Evolutionary conservation across 148 eudicot genomes (phyloP).

Genomic region (Fallopia convolvulus): DNA sequence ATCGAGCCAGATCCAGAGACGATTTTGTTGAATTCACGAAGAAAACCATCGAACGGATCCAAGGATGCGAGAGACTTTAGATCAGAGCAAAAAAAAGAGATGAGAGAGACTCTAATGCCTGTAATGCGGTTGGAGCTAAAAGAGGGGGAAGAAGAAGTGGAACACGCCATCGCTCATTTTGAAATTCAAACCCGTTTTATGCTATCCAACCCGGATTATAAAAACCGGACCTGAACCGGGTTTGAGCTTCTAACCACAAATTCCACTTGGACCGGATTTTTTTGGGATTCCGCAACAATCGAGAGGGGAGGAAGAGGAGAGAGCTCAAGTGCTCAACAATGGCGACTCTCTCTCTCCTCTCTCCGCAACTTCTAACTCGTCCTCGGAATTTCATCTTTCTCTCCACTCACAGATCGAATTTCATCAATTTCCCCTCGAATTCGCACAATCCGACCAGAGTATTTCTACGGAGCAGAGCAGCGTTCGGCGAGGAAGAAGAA

Average conservation of each 20-base stretch:
- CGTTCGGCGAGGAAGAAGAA: slow-evolving; percentile 20
- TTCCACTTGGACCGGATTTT: not conserved
- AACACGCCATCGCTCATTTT: not conserved
- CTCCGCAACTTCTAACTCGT: not conserved
- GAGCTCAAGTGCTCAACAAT: slow-evolving; percentile 2
- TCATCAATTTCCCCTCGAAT: not conserved
- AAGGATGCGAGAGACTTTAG: not conserved
- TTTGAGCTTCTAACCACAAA: slow-evolving; percentile 1
- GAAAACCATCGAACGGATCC: slow-evolving; percentile 7
- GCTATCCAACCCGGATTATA: not conserved
- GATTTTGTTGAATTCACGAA: not conserved
- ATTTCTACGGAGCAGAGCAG: not conserved
- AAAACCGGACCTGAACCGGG: not conserved
- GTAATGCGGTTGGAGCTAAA: not conserved
- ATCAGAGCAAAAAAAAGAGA: not conserved
- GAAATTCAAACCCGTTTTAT: not conserved
- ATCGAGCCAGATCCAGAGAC: not conserved
- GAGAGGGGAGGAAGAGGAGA: not conserved
- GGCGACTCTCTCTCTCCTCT: slow-evolving; percentile 4
- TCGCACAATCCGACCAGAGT: not conserved
- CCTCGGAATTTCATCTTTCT: not conserved
- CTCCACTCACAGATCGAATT: not conserved
- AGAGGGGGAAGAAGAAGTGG: not conserved
- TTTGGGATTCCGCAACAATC: not conserved
- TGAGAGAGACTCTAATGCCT: not conserved